Evolutionary conservation across 2,329 filamentous ascomycete species (phyloP).

Genomic region (Diplocarpon rosae): DNA sequence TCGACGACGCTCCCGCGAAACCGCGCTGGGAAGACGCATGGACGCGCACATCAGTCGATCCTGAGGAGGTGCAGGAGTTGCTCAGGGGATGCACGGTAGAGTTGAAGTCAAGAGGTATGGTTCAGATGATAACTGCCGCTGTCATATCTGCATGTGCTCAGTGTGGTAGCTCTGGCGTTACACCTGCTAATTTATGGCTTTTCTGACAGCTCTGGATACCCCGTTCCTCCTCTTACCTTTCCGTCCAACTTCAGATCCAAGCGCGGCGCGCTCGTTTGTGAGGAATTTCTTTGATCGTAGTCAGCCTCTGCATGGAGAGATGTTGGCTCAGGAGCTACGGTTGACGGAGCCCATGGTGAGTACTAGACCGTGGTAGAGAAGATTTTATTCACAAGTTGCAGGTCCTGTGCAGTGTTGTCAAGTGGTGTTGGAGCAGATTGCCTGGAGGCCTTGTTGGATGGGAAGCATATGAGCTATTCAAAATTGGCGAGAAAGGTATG

Average conservation of each 20-base stretch:
- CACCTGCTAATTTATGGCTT: conserved; percentile 17
- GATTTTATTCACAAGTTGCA: conserved; percentile 31
- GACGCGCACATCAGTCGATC: conserved; percentile 68
- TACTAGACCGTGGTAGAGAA: conserved; percentile 6
- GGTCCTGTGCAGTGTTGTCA: conserved; percentile 87
- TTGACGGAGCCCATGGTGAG: conserved; percentile 89
- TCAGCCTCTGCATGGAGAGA: conserved; percentile 55
- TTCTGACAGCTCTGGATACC: conserved; percentile 63
- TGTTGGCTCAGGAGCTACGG: conserved; percentile 73
- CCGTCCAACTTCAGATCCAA: conserved; percentile 83
- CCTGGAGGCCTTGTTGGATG: conserved; percentile 87
- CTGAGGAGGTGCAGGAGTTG: conserved; percentile 85
- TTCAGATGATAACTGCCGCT: conserved; percentile 9
- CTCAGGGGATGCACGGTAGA: conserved; percentile 77
- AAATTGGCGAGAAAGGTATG: conserved; percentile 81
- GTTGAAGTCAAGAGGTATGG: conserved; percentile 84
- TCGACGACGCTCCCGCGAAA: conserved; percentile 46
- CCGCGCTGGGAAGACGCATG: conserved; percentile 84
- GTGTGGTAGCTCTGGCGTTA: conserved; percentile 10
- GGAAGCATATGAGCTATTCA: conserved; percentile 95
- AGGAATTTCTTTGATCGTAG: conserved; percentile 77
- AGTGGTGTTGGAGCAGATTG: conserved; percentile 97
- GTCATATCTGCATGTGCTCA: conserved; percentile 21
- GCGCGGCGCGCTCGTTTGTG: conserved; percentile 83
- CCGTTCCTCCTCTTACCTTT: conserved; percentile 93